Conservation (phyloP, 495 filamentous ascomycete genomes). For the Hypoxylon lienhwacheense region DNA sequence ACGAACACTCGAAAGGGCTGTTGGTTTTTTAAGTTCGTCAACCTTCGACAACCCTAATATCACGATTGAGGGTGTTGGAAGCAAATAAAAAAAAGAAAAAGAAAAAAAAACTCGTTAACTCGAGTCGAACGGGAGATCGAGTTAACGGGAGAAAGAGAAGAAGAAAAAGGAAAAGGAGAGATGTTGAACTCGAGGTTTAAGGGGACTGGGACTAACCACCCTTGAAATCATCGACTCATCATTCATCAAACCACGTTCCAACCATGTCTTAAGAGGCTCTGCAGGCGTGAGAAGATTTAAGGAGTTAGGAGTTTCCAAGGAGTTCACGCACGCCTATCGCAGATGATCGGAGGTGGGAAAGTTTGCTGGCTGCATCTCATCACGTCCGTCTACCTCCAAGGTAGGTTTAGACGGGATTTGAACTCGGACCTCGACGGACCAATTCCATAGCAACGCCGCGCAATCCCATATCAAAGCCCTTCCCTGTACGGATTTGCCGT, state of each 20-base stretch:
- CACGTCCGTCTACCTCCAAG: constrained; percentile 19
- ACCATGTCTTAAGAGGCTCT: constrained; percentile 2
- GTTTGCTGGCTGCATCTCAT: constrained; percentile 32
- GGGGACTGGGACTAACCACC: constrained; percentile 2
- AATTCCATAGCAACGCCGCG: constrained; percentile 24
- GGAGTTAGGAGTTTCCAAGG: constrained; percentile 1
- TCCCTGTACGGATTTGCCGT: constrained; percentile 15
- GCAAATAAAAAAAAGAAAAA: too few relatives aligned
- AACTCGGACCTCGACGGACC: constrained; percentile 14
- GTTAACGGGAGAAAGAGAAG: too few relatives aligned
- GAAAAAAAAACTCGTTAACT: too few relatives aligned
- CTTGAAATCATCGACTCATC: constrained; percentile 5
- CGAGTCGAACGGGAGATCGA: too few relatives aligned
- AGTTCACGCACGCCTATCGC: constrained; percentile 7
- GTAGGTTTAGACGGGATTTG: constrained; percentile 22
- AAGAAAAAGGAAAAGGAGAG: too few relatives aligned
- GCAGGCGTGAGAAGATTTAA: constrained; percentile 4
- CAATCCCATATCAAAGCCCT: constrained; percentile 22
- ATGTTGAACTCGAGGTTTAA: too few relatives aligned
- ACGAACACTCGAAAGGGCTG: too few relatives aligned
- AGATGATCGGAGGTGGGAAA: constrained; percentile 22
- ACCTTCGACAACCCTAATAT: too few relatives aligned
- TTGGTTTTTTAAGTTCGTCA: too few relatives aligned
- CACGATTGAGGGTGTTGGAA: too few relatives aligned
- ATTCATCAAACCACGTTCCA: constrained; percentile 8